Conservation (phyloP, 495 filamentous ascomycete genomes). For the Cercophora samala region DNA sequence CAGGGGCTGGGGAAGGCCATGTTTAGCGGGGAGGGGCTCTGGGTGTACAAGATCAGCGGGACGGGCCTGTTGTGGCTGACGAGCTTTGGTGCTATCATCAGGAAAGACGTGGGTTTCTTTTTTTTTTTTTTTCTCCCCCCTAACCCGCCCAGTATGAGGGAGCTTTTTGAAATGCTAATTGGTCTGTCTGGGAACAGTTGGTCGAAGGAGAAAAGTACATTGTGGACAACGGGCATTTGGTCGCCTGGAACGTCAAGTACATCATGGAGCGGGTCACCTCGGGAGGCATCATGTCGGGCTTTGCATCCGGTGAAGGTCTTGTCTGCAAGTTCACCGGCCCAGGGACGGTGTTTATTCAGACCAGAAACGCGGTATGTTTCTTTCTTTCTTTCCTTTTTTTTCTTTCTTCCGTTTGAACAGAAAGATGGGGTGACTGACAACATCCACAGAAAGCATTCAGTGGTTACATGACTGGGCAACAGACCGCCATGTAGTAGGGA, state of each 20-base stretch:
- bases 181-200: constrained; percentile 53
- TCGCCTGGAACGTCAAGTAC: constrained; percentile 97
- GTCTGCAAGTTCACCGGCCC: constrained; percentile 93
- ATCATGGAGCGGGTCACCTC: constrained; percentile 81
- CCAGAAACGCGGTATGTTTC: constrained; percentile 70
- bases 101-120: constrained; percentile 76
- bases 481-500: constrained; percentile 16
- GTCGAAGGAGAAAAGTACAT: constrained; percentile 77
- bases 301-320: constrained; percentile 78
- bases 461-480: constrained; percentile 46
- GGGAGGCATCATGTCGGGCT: constrained; percentile 79
- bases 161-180: neutral
- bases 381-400: neutral
- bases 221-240: constrained; percentile 92
- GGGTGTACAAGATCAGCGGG: constrained; percentile 82
- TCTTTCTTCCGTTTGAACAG: neutral
- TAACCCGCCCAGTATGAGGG: neutral
- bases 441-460: constrained; percentile 40
- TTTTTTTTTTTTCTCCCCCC: neutral
- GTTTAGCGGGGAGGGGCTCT: constrained; percentile 90
- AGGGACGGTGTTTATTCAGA: constrained; percentile 91
- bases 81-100: constrained; percentile 90
- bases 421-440: constrained; percentile 17
- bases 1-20: constrained; percentile 88
- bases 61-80: constrained; percentile 80